These are phyloP conservation scores for Kazachstania viticola DNA, from an alignment of 805 yeast species.

Conservation along the genomic window DNA sequence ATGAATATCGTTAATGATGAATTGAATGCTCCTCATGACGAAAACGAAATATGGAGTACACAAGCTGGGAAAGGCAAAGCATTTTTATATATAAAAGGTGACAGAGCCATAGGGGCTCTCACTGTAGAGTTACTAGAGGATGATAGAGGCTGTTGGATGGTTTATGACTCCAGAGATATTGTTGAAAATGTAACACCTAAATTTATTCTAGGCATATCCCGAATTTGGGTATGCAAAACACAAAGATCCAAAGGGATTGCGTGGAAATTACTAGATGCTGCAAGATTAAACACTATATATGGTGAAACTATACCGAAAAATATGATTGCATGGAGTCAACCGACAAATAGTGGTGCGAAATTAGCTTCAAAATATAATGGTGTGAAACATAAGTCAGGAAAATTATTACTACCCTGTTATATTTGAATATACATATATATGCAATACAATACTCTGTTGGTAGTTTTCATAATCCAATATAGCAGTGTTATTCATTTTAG, in stretches of 20 bases:
- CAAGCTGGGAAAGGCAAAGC: conserved; percentile 30
- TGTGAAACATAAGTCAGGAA: conserved; percentile 33
- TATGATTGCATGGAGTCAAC: conserved; percentile 62
- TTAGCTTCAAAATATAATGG: conserved; percentile 48
- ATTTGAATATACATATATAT: conserved; percentile 5
- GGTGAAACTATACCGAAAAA: conserved; percentile 34
- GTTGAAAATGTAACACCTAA: conserved; percentile 37
- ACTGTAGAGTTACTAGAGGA: conserved; percentile 34
- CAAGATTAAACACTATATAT: conserved; percentile 35
- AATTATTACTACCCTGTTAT: conserved; percentile 23
- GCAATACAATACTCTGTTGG: background rate
- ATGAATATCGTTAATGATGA: conserved; percentile 47
- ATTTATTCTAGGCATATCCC: conserved; percentile 35
- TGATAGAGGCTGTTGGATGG: conserved; percentile 49
- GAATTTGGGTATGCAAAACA: conserved; percentile 35
- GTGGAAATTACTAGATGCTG: conserved; percentile 31
- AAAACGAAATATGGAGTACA: conserved; percentile 30
- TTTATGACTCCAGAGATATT: conserved; percentile 35
- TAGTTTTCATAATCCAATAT: background rate
- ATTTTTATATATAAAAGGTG: conserved; percentile 37
- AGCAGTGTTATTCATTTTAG: too few relatives aligned
- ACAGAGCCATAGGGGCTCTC: conserved; percentile 43
- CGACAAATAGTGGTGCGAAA: conserved; percentile 51
- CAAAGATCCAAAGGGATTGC: conserved; percentile 44
- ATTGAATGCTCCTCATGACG: conserved; percentile 45